Evolutionary conservation across 2,329 filamentous ascomycete genomes (phyloP).

Genomic region (Ophiosphaerella herpotricha): DNA sequence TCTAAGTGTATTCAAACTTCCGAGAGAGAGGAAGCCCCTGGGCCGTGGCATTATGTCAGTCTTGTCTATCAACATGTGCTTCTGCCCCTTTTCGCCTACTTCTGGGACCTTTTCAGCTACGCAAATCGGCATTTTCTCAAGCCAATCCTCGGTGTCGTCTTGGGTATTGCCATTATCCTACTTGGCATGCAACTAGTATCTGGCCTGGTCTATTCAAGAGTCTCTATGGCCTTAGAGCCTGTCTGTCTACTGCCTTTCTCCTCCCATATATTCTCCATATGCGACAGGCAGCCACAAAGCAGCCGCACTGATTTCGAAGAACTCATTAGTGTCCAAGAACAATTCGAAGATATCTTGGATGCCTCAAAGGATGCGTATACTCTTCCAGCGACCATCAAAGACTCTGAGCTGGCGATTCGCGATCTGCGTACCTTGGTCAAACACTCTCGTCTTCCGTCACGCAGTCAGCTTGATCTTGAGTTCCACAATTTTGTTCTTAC

Average conservation of each 20-base stretch:
- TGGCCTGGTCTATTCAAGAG: conserved; percentile 64
- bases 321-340: conserved; percentile 73
- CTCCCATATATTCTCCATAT: conserved; percentile 69
- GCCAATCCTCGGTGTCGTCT: conserved; percentile 61
- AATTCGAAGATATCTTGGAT: conserved; percentile 76
- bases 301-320: conserved; percentile 66
- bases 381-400: conserved; percentile 78
- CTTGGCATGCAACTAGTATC: conserved; percentile 60
- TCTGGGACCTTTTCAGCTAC: conserved; percentile 60
- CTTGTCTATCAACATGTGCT: conserved; percentile 41
- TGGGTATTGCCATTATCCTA: conserved; percentile 60
- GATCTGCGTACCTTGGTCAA: conserved; percentile 74
- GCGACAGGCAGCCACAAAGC: conserved; percentile 28
- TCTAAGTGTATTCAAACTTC: not conserved
- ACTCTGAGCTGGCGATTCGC: conserved; percentile 72
- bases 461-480: conserved; percentile 73
- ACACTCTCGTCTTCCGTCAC: conserved; percentile 69
- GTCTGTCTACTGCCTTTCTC: conserved; percentile 71
- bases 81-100: conserved; percentile 52
- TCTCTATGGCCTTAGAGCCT: conserved; percentile 68
- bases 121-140: conserved; percentile 65
- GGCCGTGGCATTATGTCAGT: conserved; percentile 28
- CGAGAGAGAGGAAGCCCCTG: conserved; percentile 18
- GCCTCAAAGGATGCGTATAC: conserved; percentile 67
- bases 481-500: conserved; percentile 77